These are phyloP conservation scores for Colletotrichum limetticola DNA, from an alignment of 2,329 filamentous ascomycete genomes.

Conservation along the genomic window DNA sequence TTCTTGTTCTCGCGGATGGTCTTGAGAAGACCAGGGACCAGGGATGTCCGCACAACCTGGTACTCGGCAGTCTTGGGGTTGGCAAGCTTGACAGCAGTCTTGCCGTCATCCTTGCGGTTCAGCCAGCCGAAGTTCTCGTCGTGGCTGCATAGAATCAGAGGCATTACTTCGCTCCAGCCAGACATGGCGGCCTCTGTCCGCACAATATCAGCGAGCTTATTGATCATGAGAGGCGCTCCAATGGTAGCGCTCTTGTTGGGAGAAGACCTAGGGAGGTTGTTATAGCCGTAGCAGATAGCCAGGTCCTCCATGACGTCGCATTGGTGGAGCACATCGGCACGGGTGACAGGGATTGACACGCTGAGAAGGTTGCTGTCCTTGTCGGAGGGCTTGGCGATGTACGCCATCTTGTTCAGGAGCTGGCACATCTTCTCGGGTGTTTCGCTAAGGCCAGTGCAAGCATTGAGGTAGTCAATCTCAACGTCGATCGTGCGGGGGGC, in stretches of 20 bases:
- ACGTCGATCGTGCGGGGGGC: slow-evolving; percentile 81
- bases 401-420: slow-evolving; percentile 89
- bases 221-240: slow-evolving; percentile 87
- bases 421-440: slow-evolving; percentile 80
- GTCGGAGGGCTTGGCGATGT: slow-evolving; percentile 79
- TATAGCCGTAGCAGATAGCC: slow-evolving; percentile 97
- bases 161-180: slow-evolving; percentile 96
- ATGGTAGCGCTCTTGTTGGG: slow-evolving; percentile 88
- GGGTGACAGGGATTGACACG: slow-evolving; percentile 85
- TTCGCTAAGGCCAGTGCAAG: slow-evolving; percentile 85
- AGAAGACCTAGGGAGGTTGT: slow-evolving; percentile 88
- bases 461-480: slow-evolving; percentile 93
- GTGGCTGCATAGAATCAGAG: slow-evolving; percentile 94
- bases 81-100: slow-evolving; percentile 83
- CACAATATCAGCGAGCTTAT: slow-evolving; percentile 94
- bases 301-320: slow-evolving; percentile 99
- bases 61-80: slow-evolving; percentile 96
- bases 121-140: slow-evolving; percentile 98
- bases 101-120: slow-evolving; percentile 88
- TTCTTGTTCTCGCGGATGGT: slow-evolving; percentile 94
- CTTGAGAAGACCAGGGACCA: slow-evolving; percentile 90
- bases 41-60: slow-evolving; percentile 88
- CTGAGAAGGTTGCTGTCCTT: slow-evolving; percentile 78
- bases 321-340: slow-evolving; percentile 94
- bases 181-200: slow-evolving; percentile 90